A percentile compares a stretch with the other conserved stretches of the same genome.
phyloP scores from a whole-genome alignment of 2,329 filamentous ascomycete species.

The Trichoderma sp. region DNA sequence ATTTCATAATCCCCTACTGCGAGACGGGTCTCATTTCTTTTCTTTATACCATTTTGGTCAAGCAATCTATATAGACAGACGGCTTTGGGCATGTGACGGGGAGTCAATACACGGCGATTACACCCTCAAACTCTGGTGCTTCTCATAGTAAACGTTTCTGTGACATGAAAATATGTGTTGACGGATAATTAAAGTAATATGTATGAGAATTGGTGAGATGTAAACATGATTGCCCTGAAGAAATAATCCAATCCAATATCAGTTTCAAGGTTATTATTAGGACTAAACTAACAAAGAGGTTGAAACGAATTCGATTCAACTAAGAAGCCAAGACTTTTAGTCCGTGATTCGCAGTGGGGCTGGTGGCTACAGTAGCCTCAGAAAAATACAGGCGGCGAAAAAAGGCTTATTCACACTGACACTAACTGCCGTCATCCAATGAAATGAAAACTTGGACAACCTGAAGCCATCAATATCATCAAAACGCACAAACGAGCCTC shows the following conservation, averaged over 20 bases:
- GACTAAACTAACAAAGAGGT: not conserved
- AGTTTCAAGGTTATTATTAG: too few species aligned
- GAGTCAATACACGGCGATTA: not conserved
- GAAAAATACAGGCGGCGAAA: not conserved
- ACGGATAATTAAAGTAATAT: not conserved
- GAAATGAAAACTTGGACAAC: not conserved
- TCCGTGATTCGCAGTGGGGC: not conserved
- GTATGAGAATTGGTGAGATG: not conserved
- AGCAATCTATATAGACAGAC: slow-evolving; percentile 11
- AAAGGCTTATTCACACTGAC: not conserved
- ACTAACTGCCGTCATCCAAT: not conserved
- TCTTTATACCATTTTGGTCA: not conserved
- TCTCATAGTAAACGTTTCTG: too few species aligned
- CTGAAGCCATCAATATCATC: not conserved
- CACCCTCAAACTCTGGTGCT: not conserved
- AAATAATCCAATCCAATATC: not conserved
- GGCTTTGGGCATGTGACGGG: not conserved
- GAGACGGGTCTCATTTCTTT: slow-evolving; percentile 5
- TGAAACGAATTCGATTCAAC: not conserved
- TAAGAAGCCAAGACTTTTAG: slow-evolving; percentile 11
- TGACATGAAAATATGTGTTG: not conserved
- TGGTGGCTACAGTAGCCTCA: not conserved
- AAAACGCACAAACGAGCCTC: not conserved
- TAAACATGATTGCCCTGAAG: not conserved
- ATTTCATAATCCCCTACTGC: not conserved